Base-by-base conservation (phyloP, 2,329 filamentous ascomycete genomes). In the Leptosphaerulina australis region DNA sequence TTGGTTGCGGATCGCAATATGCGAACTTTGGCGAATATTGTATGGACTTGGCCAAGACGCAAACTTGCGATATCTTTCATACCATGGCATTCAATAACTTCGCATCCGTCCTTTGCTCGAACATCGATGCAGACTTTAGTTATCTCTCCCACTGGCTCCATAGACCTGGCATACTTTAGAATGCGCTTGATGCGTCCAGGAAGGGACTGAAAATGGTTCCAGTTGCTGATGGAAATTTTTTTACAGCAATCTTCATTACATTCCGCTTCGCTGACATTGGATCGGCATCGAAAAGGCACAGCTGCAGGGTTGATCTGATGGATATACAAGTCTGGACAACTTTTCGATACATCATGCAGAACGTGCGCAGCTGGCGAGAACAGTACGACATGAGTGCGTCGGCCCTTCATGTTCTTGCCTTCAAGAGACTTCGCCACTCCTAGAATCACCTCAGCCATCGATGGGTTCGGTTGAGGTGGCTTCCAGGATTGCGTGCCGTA, bases 301-400 rank as follows among this genome's bases (percentile, higher is more conserved):
- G 55, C 22, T 15, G 63, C 62, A 11, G 66, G 62, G 31, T 63
- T 70, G 43, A 69, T 59, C 17, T 63, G 64, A 43, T 70, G 64
- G 8, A 69, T 45, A 29, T 58, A 51, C 2, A 69, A 24, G 24
- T 54, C 40, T 5, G 67, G 62, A 26, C 57, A 60, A 3, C 35
- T 46, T 5, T 53, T 59, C 1, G 58, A 67, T 1, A 70, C 52
- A 15, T 56, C 44, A 30, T 69, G 66, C 11, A 69, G 33, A 7
- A 57, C 33, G 14, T 63, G 48, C 0, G 51, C 34, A n/a, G 46
- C 58, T 4, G 68, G 66, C 28, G 67, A 66, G 1, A 70, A 51
- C 5, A 70, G 15, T 5, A 70, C 45, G 4, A 70, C 12, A 37
- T 69, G 67, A n/a, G 64, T 62, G 20, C 59, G 62, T 18, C 48